A percentile compares a stretch with the other conserved stretches of the same genome.
Evolutionary conservation across 495 filamentous ascomycete genomes (phyloP).

Genomic region (Aspergillus bertholletiae): DNA sequence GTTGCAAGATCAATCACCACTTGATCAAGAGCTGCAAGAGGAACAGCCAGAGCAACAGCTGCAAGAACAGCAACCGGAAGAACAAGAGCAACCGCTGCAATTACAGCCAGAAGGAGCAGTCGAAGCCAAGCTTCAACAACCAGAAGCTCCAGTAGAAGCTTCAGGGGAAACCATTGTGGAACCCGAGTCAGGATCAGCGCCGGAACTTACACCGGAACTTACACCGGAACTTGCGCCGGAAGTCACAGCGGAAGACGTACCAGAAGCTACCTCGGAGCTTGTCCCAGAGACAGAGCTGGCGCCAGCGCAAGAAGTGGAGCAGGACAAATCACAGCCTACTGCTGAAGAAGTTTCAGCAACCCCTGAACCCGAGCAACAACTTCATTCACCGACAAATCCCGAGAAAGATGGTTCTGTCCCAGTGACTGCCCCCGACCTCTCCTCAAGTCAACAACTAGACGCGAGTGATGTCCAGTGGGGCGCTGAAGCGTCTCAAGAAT

Average conservation of each 20-base stretch:
- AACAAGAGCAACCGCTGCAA: conserved; percentile 3
- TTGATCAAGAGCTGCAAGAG: conserved; percentile 2
- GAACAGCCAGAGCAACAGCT: background rate
- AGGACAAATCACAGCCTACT: conserved; percentile 13
- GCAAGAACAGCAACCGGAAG: conserved; percentile 1
- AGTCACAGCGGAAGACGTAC: conserved; percentile 2
- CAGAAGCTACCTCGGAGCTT: conserved; percentile 10
- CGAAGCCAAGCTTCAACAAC: conserved; percentile 1
- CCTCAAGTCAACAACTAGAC: conserved; percentile 14
- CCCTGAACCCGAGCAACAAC: conserved; percentile 16
- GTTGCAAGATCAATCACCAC: conserved; percentile 1
- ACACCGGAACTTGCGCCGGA: conserved; percentile 1
- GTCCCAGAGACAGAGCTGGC: conserved; percentile 15
- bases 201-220: conserved; percentile 5
- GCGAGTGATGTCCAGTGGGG: conserved; percentile 19
- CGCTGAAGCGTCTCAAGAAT: conserved; percentile 11
- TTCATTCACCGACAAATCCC: conserved; percentile 15
- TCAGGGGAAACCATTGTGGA: too few species aligned
- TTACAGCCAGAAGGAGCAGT: conserved; percentile 1
- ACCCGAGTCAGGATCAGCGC: background rate
- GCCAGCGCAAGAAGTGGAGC: conserved; percentile 14
- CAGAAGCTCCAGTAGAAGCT: background rate
- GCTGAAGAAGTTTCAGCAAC: conserved; percentile 20
- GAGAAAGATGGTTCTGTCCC: conserved; percentile 19
- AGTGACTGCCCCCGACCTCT: conserved; percentile 13